Base-by-base conservation (phyloP, 169 alveolate species). In the Besnoitia besnoiti region DNA sequence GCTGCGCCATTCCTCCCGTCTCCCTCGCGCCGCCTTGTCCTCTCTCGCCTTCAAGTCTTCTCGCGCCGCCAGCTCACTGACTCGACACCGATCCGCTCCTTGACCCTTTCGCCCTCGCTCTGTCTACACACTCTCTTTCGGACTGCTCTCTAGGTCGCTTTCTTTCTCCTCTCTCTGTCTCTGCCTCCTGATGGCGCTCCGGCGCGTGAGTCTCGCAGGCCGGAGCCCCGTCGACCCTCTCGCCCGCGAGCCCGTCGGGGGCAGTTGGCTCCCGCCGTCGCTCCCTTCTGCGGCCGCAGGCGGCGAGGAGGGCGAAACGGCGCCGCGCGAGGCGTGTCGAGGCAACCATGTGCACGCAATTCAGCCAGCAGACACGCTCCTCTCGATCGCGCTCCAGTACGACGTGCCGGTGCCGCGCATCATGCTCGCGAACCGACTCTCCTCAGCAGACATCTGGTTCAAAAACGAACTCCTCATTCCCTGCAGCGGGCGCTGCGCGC, bases 381-480 rank as follows among this genome's bases (percentile, higher is more conserved):
- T 77, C 42, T 49, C 85, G 5, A 77, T 88, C 35, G 85, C 92
- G 27, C 82, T 44, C 50, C 76, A 59, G 84, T 88, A 59, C 39
- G 79, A 51, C 55, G 90, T 85, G 21, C 51, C 90, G 4, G 40
- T 85, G 12, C 49, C 76, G 35, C 80, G 35, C 27, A 0, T 85
- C 59, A 85, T 85, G 90, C 80, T 46, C 24, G 27, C 19, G 8
- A 85, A 85, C 35, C 44, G 35, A 3, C 79, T 85, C 33, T 46
- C 76, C 24, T 51, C 80, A 0, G 12, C 90, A 4, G 90, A 85
- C 24, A 85, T 85, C 49, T 85, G 82, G 90, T 85, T 51, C 40
- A 85, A 37, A n/a, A 55, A 35, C 61, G 49, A 49, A 35, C 55
- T 85, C 40, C 0, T 39, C 76, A 51, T 85, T 27, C 90, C 90